Conservation (phyloP, 23 red algal species). For the Chondrus crispus region DNA sequence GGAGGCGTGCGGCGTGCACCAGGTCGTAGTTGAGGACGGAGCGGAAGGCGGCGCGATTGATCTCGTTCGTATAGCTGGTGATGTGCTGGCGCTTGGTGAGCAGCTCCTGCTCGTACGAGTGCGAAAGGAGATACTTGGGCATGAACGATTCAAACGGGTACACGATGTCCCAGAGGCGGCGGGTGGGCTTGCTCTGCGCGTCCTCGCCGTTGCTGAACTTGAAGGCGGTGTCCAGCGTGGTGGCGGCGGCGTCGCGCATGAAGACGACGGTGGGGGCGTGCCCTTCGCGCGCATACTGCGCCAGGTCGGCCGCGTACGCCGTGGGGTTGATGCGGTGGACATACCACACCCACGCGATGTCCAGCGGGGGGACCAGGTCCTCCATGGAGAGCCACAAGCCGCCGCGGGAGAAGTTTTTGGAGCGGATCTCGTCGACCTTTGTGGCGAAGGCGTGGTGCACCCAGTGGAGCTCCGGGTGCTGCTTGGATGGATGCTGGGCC, state of each 20-base stretch:
- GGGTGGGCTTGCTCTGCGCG: conserved; percentile 55
- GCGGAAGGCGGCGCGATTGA: conserved; percentile 40
- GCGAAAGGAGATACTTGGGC: conserved; percentile 44
- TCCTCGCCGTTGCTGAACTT: conserved; percentile 72
- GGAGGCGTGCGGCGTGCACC: conserved; percentile 1
- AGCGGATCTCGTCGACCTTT: conserved; percentile 57
- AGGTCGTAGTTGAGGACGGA: conserved; percentile 47
- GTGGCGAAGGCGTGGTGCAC: conserved; percentile 10
- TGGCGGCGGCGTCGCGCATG: neutral
- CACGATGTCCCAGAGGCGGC: conserved; percentile 65
- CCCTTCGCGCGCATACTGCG: conserved; percentile 16
- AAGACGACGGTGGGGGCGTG: neutral
- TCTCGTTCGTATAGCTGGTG: conserved; percentile 51
- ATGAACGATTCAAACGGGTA: conserved; percentile 66
- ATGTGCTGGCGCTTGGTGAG: conserved; percentile 39
- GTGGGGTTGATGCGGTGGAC: conserved; percentile 61
- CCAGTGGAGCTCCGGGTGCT: conserved; percentile 13
- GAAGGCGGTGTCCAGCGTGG: conserved; percentile 51
- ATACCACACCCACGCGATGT: conserved; percentile 81
- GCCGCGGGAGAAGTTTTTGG: conserved; percentile 60
- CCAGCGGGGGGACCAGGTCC: conserved; percentile 45
- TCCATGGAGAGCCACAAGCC: conserved; percentile 38
- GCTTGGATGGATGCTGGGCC: neutral
- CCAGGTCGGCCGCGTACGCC: conserved; percentile 35
- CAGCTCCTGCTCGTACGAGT: conserved; percentile 38